Conservation (phyloP, 148 eudicot genomes). For the Rheum nobile region DNA sequence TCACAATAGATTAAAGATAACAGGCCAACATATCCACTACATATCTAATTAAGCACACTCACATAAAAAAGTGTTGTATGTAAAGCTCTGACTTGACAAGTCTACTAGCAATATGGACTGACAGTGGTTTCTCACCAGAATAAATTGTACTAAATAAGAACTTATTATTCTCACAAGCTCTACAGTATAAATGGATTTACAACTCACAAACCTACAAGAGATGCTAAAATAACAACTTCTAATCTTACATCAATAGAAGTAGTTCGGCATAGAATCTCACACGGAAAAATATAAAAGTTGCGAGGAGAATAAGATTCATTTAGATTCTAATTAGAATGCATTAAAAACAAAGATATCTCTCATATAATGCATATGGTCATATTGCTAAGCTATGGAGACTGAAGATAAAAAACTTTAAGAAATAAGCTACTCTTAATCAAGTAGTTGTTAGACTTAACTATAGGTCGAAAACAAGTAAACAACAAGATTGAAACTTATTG, state of each 20-base stretch:
- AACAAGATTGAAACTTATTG: no score
- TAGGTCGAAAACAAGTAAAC: no score
- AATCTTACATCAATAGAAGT: neutral
- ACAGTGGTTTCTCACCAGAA: no score
- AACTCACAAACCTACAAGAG: neutral
- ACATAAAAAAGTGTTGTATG: neutral
- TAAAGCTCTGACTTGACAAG: neutral
- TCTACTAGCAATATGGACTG: no score
- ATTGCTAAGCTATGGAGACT: neutral
- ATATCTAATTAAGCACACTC: neutral
- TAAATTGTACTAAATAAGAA: neutral
- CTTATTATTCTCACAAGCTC: neutral
- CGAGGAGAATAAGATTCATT: neutral
- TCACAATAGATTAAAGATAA: neutral
- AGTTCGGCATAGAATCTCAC: neutral
- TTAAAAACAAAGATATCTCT: neutral
- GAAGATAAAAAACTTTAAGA: no score
- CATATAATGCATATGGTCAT: neutral
- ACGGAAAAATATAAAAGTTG: neutral
- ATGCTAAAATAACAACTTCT: neutral
- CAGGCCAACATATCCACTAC: neutral
- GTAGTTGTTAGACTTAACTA: no score
- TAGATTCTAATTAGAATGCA: no score
- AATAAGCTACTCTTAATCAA: no score
- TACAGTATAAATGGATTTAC: neutral